Conservation (phyloP, 2,329 filamentous ascomycete genomes). For the Myriosclerotinia curreyana region DNA sequence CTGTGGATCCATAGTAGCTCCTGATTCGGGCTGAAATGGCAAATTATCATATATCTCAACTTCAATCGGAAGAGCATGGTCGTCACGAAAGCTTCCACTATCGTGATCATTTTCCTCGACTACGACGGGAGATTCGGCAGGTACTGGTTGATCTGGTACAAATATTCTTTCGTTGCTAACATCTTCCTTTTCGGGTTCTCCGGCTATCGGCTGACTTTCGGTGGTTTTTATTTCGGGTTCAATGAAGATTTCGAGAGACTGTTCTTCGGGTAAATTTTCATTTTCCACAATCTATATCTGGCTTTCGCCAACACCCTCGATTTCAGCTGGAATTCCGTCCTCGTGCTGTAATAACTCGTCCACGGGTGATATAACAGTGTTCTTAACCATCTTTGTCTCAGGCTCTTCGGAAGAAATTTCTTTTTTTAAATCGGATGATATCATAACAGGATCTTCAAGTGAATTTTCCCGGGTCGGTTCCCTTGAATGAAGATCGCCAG, state of each 20-base stretch:
- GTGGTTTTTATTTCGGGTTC: not conserved
- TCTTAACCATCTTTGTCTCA: rapidly evolving
- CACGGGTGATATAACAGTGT: no score
- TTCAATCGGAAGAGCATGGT: not conserved
- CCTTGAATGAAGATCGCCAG: not conserved
- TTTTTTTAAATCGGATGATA: not conserved
- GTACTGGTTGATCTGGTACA: not conserved
- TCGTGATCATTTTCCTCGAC: no score
- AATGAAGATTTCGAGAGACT: not conserved
- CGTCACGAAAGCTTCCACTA: rapidly evolving
- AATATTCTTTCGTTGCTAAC: not conserved
- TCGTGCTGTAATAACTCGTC: not conserved
- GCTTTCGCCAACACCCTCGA: not conserved
- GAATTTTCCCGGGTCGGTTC: not conserved
- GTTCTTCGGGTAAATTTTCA: not conserved
- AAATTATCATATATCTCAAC: not conserved
- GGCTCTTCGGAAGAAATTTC: not conserved
- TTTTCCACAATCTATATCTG: not conserved
- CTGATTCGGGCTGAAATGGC: not conserved
- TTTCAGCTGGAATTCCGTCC: rapidly evolving
- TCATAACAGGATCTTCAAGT: no score
- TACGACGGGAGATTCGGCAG: rapidly evolving
- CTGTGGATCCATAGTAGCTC: rapidly evolving
- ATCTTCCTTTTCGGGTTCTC: not conserved
- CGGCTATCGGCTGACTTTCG: rapidly evolving